These are phyloP conservation scores for Calonectria multiphialidica DNA, from an alignment of 2,329 filamentous ascomycete species.

Conservation along the genomic window DNA sequence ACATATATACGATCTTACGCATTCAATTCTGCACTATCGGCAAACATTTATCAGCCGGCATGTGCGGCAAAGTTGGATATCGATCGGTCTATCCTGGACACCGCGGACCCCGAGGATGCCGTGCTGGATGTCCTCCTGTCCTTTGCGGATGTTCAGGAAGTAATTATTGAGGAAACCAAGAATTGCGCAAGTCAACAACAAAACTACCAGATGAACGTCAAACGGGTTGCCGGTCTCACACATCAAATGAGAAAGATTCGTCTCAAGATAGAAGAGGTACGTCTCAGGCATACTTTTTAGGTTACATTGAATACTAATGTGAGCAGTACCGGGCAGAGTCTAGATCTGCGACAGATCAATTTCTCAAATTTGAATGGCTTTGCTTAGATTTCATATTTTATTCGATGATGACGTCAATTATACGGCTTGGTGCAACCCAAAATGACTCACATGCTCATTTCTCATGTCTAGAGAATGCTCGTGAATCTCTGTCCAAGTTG, in stretches of 20 bases:
- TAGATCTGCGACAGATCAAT: not conserved
- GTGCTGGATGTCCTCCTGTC: not conserved
- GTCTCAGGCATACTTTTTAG: not conserved
- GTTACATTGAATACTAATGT: not conserved
- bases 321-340: not conserved
- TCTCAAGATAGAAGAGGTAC: constrained; percentile 4
- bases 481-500: not conserved
- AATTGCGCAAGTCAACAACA: not conserved
- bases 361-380: constrained; percentile 6
- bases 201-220: not conserved
- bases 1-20: constrained; percentile 4
- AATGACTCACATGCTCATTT: constrained; percentile 6
- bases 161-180: constrained; percentile 4
- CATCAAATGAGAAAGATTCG: constrained; percentile 5
- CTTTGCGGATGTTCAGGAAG: not conserved
- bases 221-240: not conserved
- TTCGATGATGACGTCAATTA: constrained; percentile 10
- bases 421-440: not conserved
- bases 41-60: constrained; percentile 9
- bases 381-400: not conserved
- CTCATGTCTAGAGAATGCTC: not conserved
- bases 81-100: not conserved
- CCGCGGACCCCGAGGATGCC: not conserved
- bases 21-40: not conserved
- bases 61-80: not conserved